Evolutionary conservation across 1,139 yeast species (phyloP), one percentile per base, ranked within the genome.

Genomic region (Ogataea hybrid): DNA sequence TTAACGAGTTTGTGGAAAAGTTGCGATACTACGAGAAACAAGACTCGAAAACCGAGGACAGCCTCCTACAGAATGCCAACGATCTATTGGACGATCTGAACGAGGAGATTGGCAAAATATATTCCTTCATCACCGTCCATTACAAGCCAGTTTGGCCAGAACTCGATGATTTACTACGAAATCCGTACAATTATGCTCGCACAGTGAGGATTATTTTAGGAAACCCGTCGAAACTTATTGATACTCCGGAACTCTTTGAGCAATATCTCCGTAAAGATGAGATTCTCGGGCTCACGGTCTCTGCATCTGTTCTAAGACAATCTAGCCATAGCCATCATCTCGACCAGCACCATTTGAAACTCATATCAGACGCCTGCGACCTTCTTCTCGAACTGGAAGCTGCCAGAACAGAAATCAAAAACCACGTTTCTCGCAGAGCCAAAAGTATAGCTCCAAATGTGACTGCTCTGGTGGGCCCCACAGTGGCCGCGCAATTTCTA

Each of bases 391-490:
- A 68, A 11, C 65, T 87, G n/a, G 68, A 73, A 39, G 63, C 61
- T 0, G 65, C 79, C 0, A 68, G 76, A 44, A 51, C 50, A 2
- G 60, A 64, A 25, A 69, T 88, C 10, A 71, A 81, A 0, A 49
- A 59, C 1, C 84, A 75, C 52, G 79, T 88, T 14, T 71, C 90
- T 0, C 60, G 70, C 1, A 73, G 80, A 51, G 69, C 87, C 27
- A 64, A 74, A 5, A 58, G 61, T 12, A 71, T 84, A 57, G 95
- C 96, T 0, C 98, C 98, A 1, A 94, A 92, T 59, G 65, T 87
- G 2, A 71, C 87, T 2, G 79, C 79, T 1, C 67, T 92, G 7
- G 70, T 92, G 3, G 95, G 96, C 0, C 69, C 95, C 0, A 69
- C 76, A 3, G 76, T 87, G 0, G 79, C 96, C 0, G 83, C 96